Base-by-base conservation (phyloP, 306 rosid genomes). In the Prosopis cineraria region DNA sequence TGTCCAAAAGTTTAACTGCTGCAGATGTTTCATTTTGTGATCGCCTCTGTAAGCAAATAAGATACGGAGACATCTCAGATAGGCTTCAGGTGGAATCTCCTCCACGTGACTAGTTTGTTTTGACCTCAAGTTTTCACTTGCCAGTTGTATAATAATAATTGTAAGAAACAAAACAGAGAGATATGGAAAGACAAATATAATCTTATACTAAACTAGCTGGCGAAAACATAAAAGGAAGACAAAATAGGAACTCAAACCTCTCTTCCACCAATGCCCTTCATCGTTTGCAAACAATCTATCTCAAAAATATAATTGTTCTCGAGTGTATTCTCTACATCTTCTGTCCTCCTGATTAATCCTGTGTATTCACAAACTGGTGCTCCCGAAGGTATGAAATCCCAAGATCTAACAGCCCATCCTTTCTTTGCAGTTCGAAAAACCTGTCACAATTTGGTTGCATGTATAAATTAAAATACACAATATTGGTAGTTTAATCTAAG, bases 311-410 rank as follows among this genome's bases (percentile, higher is more conserved):
- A 95, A 56, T 89, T 89, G 81, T 93, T 95, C 73, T 89, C 95
- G 0, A 68, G 77, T 39, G 79, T 82, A 44, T 70, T 88, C 48
- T 93, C 99, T 31, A 88, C 76, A 81, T 95, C 99, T 36, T 93
- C 98, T 20, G 97, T 80, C 86, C 85, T 91, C 70, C 47, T 81
- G 63, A 95, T 87, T 65, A 89, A 70, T 85, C 99, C 99, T 1
- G 85, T 87, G 85, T 95, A 95, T 83, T 95, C 99, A 63, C 99
- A 95, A 44, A 95, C 91, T 19, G 96, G 99, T 48, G 99, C 98
- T 27, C 99, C 99, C 59, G 99, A 85, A 74, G 98, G 99, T 53
- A 95, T 95, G 81, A 93, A 93, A 87, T 95, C 97, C 99, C 99
- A 95, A 22, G 93, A 93, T 80, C 98, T 84, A 53, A 95, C 99